phyloP scores from a whole-genome alignment of 225 moss, liverwort and hornwort species.

The Pleurozium schreberi region DNA sequence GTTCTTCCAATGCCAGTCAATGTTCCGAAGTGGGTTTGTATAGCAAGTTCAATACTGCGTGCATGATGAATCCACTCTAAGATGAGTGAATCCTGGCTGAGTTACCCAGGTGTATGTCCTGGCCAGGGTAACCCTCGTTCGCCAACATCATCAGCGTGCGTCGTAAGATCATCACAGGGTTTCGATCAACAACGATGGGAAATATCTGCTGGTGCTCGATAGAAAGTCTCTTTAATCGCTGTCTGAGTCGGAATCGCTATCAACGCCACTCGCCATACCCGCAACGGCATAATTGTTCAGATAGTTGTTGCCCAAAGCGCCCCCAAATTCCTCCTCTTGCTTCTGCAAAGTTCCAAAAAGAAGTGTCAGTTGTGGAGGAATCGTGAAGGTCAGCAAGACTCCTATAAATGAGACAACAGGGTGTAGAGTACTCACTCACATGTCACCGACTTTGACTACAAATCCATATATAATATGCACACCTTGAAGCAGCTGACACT shows the following conservation, averaged over 20 bases:
- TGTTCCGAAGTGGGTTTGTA: background rate
- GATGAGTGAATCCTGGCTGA: background rate
- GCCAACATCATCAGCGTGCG: background rate
- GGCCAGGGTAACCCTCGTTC: background rate
- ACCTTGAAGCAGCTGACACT: background rate
- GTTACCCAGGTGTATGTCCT: background rate
- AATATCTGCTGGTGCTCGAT: background rate
- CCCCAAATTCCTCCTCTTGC: slow-evolving; percentile 13
- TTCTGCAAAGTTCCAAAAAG: background rate
- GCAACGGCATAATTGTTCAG: background rate
- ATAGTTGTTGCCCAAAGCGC: slow-evolving; percentile 5
- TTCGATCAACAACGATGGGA: background rate
- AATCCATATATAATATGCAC: background rate
- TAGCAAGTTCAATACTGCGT: background rate
- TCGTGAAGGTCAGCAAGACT: background rate
- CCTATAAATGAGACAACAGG: background rate
- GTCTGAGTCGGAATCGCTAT: slow-evolving; percentile 10
- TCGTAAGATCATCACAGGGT: background rate
- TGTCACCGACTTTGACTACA: background rate
- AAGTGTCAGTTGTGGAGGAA: background rate
- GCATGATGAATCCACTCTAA: background rate
- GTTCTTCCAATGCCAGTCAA: background rate
- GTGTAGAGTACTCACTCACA: background rate
- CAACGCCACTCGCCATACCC: background rate
- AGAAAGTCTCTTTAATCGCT: background rate